Evolutionary conservation across 768 basidiomycete species (phyloP).

Genomic region (Russula brevipes): DNA sequence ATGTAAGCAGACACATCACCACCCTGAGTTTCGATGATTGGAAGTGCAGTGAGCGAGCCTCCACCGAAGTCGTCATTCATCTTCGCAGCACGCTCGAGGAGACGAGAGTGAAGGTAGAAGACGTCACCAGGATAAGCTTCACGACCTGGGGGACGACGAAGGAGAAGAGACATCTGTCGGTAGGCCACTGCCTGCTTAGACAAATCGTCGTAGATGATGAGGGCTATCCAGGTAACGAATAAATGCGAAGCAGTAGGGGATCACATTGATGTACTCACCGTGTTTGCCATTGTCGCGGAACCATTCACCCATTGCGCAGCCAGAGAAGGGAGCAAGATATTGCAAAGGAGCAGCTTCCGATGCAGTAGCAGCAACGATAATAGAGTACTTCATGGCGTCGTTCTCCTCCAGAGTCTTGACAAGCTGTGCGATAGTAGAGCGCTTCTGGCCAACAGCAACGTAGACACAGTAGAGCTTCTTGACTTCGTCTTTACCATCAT

Average conservation of each 20-base stretch:
- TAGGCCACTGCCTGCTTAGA: constrained; percentile 99
- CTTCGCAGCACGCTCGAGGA: constrained; percentile 99
- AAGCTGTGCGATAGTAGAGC: constrained; percentile 98
- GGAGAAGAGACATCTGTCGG: constrained; percentile 99
- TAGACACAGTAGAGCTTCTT: constrained; percentile 99
- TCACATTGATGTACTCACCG: constrained; percentile 46
- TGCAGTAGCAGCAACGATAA: constrained; percentile 98
- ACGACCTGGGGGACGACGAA: constrained; percentile 99
- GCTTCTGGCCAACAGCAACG: constrained; percentile 98
- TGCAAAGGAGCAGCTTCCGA: constrained; percentile 99
- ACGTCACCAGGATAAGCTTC: constrained; percentile 99
- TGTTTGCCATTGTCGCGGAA: constrained; percentile 99
- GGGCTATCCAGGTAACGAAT: constrained; percentile 42
- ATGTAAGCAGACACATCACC: constrained; percentile 99
- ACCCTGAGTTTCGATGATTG: constrained; percentile 99
- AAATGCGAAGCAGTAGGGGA: not conserved
- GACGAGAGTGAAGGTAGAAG: constrained; percentile 99
- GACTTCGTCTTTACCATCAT: constrained; percentile 91
- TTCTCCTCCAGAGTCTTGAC: constrained; percentile 99
- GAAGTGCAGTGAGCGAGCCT: constrained; percentile 96
- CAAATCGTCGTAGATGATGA: constrained; percentile 99
- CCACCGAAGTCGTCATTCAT: constrained; percentile 99
- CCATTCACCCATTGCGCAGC: constrained; percentile 99
- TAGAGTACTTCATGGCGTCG: constrained; percentile 99
- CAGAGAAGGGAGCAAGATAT: constrained; percentile 99